Conservation (phyloP, 2,329 filamentous ascomycete species). For the Aulographum hederae region DNA sequence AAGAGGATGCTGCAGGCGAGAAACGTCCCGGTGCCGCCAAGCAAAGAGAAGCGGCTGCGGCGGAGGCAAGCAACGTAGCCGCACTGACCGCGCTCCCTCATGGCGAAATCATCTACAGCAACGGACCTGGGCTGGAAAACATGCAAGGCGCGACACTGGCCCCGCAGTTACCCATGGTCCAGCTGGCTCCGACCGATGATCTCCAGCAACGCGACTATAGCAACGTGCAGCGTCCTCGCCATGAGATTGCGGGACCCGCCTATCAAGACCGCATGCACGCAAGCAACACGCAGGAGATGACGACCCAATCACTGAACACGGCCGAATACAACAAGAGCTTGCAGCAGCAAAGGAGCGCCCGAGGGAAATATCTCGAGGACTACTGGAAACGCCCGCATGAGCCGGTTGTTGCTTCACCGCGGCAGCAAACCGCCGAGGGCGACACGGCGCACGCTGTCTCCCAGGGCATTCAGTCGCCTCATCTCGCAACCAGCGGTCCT, state of each 20-base stretch:
- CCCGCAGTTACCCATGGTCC: conserved; percentile 72
- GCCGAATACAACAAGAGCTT: conserved; percentile 81
- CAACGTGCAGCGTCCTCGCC: conserved; percentile 66
- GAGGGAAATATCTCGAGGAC: conserved; percentile 61
- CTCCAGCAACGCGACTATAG: conserved; percentile 65
- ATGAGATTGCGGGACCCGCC: conserved; percentile 71
- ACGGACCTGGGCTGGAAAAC: conserved; percentile 39
- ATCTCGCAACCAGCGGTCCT: conserved; percentile 39
- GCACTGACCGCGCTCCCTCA: conserved; percentile 46
- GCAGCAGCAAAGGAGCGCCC: conserved; percentile 61
- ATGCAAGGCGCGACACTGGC: conserved; percentile 35
- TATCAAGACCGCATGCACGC: conserved; percentile 78
- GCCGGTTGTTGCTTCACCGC: conserved; percentile 39
- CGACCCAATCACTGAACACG: conserved; percentile 72
- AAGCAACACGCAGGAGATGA: conserved; percentile 57
- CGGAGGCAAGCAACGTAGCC: conserved; percentile 41
- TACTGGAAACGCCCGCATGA: conserved; percentile 76
- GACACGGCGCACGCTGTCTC: conserved; percentile 21
- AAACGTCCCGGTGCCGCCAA: conserved; percentile 87
- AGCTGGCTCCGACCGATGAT: conserved; percentile 58
- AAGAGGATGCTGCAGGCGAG: conserved; percentile 87
- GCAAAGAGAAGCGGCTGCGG: conserved; percentile 62
- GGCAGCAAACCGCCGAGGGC: conserved; percentile 17
- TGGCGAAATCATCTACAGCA: conserved; percentile 78
- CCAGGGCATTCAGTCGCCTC: conserved; percentile 28